phyloP scores from a whole-genome alignment of 2,329 filamentous ascomycete species.

The Colletotrichum australisinense region DNA sequence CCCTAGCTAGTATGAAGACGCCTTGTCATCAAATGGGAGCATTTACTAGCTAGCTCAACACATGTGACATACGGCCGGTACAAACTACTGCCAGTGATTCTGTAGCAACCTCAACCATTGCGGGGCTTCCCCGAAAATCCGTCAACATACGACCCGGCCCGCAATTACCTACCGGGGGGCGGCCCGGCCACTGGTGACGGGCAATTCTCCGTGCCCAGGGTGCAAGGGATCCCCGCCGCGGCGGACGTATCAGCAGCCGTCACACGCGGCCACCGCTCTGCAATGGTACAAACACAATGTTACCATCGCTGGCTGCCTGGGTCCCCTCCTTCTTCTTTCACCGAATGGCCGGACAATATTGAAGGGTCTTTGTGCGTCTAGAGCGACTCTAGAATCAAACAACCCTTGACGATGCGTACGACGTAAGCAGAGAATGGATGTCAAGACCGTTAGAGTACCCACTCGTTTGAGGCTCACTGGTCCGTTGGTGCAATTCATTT shows the following conservation, averaged over 20 bases:
- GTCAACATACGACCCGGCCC: not conserved
- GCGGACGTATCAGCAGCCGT: not conserved
- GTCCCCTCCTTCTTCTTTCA: not conserved
- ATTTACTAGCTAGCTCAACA: not conserved
- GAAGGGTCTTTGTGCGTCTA: not conserved
- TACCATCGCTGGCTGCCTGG: not conserved
- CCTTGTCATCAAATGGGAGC: too few species aligned
- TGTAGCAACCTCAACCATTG: not conserved
- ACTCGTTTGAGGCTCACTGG: not conserved
- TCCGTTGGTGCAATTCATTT: not conserved
- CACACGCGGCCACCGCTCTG: not conserved
- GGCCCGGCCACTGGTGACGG: not conserved
- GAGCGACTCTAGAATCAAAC: too few species aligned
- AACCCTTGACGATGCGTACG: too few species aligned
- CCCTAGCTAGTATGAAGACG: too few species aligned
- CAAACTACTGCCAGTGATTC: not conserved
- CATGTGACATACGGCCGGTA: not conserved
- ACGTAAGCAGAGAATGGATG: too few species aligned
- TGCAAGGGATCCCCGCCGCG: not conserved
- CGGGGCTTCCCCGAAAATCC: not conserved
- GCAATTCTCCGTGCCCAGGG: not conserved
- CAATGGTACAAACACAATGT: not conserved
- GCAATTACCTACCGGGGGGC: not conserved
- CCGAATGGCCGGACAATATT: not conserved
- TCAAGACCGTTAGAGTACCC: not conserved